Base-by-base conservation (phyloP, 2,329 filamentous ascomycete species). In the Penicillium oxalicum region DNA sequence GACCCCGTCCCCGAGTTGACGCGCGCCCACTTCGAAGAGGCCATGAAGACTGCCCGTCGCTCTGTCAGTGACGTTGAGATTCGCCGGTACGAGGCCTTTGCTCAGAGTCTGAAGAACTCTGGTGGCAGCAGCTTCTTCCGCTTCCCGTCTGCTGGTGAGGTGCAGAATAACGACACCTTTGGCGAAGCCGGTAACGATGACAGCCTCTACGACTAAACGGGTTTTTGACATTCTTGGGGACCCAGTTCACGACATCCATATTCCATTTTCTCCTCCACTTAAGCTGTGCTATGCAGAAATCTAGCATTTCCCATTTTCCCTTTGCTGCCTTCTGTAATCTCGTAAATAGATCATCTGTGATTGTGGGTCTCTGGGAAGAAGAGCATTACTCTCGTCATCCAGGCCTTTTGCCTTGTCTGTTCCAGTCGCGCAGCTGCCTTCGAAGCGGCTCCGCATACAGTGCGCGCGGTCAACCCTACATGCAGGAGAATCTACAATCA, bases 71-170 rank as follows among this genome's bases (percentile, higher is more conserved):
- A 98, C 61, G 91, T 97, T 24, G 93, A 98, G 79, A 95, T 98
- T 64, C 87, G 93, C 66, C 86, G 91, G 53, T 98, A 98, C 75
- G 93, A 98, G 79, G 91, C 93, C 4, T 98, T 98, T 65, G 88
- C 91, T 36, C 91, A 97, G 77, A 91, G 91, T 71, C 94, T 98
- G 90, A 98, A 98, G 87, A 95, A 95, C 70, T 84, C 88, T 51
- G 91, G 90, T 44, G 91, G 91, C 35, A 91, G 91, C 65, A 90
- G 88, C 61, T 96, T 93, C 81, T 98, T 98, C 87, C 91, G 94
- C 74, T 98, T 98, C 84, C 91, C 87, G 29, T 74, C 62, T 69
- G 76, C 71, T 60, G 80, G 74, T 69, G 80, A 75, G 73, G 79
- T 75, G 71, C 72, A 70, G 56, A 75, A 71, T 56, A 73, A 69